Conservation (phyloP, 208 protist species). For the Tetramitus jugosus region DNA sequence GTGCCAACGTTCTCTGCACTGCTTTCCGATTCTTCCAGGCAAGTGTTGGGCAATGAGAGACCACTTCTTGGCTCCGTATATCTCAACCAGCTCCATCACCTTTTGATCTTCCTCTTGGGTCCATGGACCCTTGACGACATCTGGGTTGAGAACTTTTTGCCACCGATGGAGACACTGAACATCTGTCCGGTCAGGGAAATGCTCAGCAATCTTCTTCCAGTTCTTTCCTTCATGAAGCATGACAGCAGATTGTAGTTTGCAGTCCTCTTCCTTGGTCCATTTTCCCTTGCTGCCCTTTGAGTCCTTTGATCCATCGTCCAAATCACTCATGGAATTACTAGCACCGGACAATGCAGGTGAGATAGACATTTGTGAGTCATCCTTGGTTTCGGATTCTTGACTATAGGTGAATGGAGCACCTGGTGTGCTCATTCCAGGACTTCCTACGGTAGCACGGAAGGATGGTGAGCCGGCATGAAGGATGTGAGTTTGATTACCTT, state of each 20-base stretch:
- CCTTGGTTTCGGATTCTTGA: too few species aligned
- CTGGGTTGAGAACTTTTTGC: conserved; percentile 24
- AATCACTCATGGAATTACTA: too few species aligned
- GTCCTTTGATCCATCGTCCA: neutral
- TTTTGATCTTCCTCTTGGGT: conserved; percentile 38
- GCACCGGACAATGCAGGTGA: too few species aligned
- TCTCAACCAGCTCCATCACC: conserved; percentile 27
- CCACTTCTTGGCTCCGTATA: conserved; percentile 41
- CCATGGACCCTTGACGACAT: conserved; percentile 35
- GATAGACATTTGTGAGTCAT: too few species aligned
- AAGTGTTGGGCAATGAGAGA: conserved; percentile 36
- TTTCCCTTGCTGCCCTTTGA: conserved; percentile 4
- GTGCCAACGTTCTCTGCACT: conserved; percentile 41
- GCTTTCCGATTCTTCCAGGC: conserved; percentile 38
- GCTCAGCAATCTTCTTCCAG: conserved; percentile 24
- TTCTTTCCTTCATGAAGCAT: conserved; percentile 22
- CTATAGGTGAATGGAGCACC: too few species aligned
- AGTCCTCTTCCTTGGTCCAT: conserved; percentile 20
- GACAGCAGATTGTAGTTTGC: neutral
- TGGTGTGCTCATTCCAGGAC: too few species aligned
- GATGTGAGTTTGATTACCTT: neutral
- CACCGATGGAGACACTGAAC: conserved; percentile 21
- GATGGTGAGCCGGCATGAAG: neutral
- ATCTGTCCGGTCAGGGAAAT: conserved; percentile 19
- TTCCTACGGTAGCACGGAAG: neutral